phyloP scores from a whole-genome alignment of 2,329 filamentous ascomycete species.

The Aulographum hederae region DNA sequence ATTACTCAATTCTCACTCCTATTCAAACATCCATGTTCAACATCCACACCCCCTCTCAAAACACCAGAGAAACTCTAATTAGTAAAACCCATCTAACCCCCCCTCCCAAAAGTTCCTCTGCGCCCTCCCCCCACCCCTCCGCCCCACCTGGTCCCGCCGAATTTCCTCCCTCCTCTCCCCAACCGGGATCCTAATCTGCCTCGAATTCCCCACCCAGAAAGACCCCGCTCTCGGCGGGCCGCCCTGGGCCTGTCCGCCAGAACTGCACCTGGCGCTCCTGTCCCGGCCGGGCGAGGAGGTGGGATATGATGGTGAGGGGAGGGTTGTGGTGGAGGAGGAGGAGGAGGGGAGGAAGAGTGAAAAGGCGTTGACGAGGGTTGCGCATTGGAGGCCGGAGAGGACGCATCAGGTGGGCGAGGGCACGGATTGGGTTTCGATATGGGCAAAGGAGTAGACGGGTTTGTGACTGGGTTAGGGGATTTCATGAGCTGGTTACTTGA shows the following conservation, averaged over 20 bases:
- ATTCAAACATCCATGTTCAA: too few species aligned
- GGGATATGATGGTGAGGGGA: conserved; percentile 37
- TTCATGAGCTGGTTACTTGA: too few species aligned
- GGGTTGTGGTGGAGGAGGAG: conserved; percentile 29
- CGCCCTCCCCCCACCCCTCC: conserved; percentile 34
- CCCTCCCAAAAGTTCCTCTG: conserved; percentile 53
- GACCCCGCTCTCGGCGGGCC: conserved; percentile 46
- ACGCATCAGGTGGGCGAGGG: conserved; percentile 37
- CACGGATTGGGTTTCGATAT: conserved; percentile 30
- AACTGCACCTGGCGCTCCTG: conserved; percentile 56
- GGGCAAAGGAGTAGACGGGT: conserved; percentile 15
- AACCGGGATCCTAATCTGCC: conserved; percentile 37
- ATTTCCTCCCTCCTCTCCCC: conserved; percentile 34
- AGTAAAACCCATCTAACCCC: too few species aligned
- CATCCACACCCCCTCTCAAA: too few species aligned
- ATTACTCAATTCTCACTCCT: too few species aligned
- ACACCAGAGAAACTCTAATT: too few species aligned
- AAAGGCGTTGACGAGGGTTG: conserved; percentile 22
- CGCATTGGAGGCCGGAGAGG: conserved; percentile 35
- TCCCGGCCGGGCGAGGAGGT: conserved; percentile 49
- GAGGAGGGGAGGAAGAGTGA: conserved; percentile 20
- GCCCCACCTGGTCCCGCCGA: conserved; percentile 38
- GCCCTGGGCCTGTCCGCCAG: conserved; percentile 50
- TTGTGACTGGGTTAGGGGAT: too few species aligned
- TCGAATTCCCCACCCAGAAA: conserved; percentile 67